phyloP scores from a whole-genome alignment of 768 basidiomycete species.

The Macrocybe gigantea region DNA sequence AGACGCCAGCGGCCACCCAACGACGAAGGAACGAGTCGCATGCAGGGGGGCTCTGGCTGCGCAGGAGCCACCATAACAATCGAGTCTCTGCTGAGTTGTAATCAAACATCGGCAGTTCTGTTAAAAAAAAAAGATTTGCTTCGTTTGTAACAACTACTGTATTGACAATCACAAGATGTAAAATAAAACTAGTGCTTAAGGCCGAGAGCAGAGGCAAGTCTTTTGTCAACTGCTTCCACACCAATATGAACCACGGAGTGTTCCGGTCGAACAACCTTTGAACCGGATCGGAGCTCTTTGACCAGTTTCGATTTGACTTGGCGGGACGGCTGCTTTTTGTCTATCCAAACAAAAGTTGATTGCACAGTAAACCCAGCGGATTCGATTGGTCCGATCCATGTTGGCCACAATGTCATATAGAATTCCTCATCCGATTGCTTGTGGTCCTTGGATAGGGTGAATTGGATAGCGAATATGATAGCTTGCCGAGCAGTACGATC shows the following conservation, averaged over 20 bases:
- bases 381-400: slow-evolving; percentile 4
- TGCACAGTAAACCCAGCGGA: slow-evolving; percentile 9
- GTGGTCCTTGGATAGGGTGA: slow-evolving; percentile 9
- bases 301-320: slow-evolving; percentile 5
- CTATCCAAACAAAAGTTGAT: slow-evolving; percentile 12
- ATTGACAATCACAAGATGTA: no score
- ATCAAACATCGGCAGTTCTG: no score
- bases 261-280: slow-evolving; percentile 7
- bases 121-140: no score
- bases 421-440: slow-evolving; percentile 10
- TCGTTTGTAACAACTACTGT: no score
- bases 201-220: slow-evolving; percentile 9
- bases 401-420: slow-evolving; percentile 7
- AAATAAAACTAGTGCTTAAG: slow-evolving; percentile 1
- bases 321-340: slow-evolving; percentile 8
- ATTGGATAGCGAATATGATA: slow-evolving; percentile 10
- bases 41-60: no score
- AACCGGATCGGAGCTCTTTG: slow-evolving; percentile 6
- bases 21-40: no score
- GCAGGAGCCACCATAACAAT: no score
- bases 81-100: no score
- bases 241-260: slow-evolving; percentile 10
- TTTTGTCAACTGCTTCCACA: slow-evolving; percentile 8
- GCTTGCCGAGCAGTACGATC: slow-evolving; percentile 7
- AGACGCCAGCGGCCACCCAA: no score